Percentiles rank a stretch among this genome's conserved stretches.
Conservation (phyloP, 2,329 filamentous ascomycete genomes). For the Scortechinia acanthostroma region DNA sequence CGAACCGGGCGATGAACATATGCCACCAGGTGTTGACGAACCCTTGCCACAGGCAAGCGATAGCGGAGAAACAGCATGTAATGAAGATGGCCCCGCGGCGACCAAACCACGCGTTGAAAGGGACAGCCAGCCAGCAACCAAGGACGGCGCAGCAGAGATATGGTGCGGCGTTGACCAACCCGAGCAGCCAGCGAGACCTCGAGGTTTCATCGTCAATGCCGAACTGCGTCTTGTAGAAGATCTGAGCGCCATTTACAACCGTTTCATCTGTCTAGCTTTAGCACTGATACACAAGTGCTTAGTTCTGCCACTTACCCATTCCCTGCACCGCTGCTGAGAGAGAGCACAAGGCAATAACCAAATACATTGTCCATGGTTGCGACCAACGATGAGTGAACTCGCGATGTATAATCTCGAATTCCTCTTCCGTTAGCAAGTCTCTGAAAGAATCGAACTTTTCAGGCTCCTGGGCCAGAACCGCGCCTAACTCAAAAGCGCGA, state of each 20-base stretch:
- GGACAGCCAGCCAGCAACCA: constrained; percentile 54
- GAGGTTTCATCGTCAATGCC: constrained; percentile 27
- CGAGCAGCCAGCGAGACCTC: constrained; percentile 36
- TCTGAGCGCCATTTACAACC: constrained; percentile 41
- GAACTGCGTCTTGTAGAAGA: constrained; percentile 38
- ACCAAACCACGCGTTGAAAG: constrained; percentile 65
- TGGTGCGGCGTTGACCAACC: constrained; percentile 35
- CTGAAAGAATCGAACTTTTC: no score
- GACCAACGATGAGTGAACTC: constrained; percentile 44
- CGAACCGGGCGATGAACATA: constrained; percentile 21
- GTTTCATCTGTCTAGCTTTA: constrained; percentile 28
- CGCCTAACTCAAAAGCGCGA: not conserved
- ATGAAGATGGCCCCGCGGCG: constrained; percentile 67
- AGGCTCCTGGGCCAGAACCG: not conserved
- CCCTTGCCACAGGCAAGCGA: constrained; percentile 20
- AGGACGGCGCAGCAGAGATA: constrained; percentile 42
- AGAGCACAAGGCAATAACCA: constrained; percentile 42
- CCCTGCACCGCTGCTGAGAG: constrained; percentile 45
- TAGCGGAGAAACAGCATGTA: constrained; percentile 49
- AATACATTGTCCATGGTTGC: constrained; percentile 43
- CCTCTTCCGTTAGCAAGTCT: constrained; percentile 34
- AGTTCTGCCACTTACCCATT: constrained; percentile 19
- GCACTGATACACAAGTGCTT: not conserved
- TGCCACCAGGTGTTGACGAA: constrained; percentile 37
- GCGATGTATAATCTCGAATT: constrained; percentile 33